Conservation (phyloP, 352 stramenopile genomes). For the Globisporangium echinulatum region DNA sequence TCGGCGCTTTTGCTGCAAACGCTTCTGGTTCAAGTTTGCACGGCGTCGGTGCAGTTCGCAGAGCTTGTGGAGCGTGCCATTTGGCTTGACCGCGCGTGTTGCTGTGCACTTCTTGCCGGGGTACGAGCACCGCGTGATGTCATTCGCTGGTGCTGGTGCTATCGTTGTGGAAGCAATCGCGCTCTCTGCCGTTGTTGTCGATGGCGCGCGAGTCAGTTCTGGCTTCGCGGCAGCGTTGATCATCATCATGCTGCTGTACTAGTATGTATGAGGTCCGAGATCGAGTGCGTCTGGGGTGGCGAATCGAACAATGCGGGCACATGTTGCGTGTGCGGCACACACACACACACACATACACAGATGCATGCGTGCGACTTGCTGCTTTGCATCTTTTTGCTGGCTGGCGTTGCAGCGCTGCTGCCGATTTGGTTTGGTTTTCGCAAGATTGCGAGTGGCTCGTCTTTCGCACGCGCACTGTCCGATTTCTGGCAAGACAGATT, state of each 20-base stretch:
- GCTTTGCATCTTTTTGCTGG: no score
- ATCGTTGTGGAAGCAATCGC: no score
- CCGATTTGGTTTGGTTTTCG: no score
- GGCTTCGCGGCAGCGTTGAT: not conserved
- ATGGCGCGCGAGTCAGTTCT: not conserved
- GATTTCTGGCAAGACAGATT: no score
- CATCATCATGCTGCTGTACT: not conserved
- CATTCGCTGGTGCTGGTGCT: not conserved
- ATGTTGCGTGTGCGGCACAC: no score
- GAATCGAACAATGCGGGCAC: not conserved
- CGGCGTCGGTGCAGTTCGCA: slow-evolving; percentile 65
- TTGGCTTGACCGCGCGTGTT: slow-evolving; percentile 54
- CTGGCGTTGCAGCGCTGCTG: no score
- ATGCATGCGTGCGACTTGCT: no score
- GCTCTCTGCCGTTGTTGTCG: not conserved
- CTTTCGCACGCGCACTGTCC: no score
- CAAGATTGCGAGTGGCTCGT: no score
- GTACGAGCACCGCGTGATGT: slow-evolving; percentile 49
- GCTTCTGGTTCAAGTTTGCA: slow-evolving; percentile 23
- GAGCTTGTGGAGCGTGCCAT: slow-evolving; percentile 64
- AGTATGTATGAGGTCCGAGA: not conserved
- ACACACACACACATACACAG: no score
- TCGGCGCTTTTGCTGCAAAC: slow-evolving; percentile 11
- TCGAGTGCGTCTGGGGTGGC: not conserved
- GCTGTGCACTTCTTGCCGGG: slow-evolving; percentile 63